These are phyloP conservation scores for Debaryomyces sp. DNA, from an alignment of 1,139 yeast species.

Conservation along the genomic window DNA sequence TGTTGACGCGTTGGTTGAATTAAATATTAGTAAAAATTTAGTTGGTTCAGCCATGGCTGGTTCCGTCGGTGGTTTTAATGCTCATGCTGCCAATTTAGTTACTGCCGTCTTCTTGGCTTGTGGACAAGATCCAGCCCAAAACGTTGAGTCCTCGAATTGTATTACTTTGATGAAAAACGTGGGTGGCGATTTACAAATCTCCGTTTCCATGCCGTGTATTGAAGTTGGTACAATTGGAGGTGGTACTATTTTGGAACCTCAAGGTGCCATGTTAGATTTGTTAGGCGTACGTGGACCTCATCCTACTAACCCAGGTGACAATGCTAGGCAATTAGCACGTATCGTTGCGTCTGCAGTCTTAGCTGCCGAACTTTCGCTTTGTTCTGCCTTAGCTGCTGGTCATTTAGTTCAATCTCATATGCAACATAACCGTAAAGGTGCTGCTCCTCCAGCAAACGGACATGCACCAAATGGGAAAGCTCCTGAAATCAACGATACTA, in stretches of 20 bases:
- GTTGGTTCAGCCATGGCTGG: conserved; percentile 99
- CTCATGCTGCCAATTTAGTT: conserved; percentile 95
- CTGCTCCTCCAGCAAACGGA: conserved; percentile 26
- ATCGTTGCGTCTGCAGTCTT: conserved; percentile 93
- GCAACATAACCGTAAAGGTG: conserved; percentile 85
- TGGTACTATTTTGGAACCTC: conserved; percentile 97
- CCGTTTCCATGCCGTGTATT: conserved; percentile 98
- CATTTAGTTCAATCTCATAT: conserved; percentile 97
- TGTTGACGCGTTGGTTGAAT: conserved; percentile 88
- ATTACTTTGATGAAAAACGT: conserved; percentile 89
- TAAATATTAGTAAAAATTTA: conserved; percentile 85
- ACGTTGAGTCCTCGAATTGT: conserved; percentile 96
- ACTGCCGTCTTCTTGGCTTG: conserved; percentile 93
- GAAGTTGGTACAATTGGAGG: conserved; percentile 99
- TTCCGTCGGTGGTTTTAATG: conserved; percentile 95
- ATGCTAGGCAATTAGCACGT: conserved; percentile 93
- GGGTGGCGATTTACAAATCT: conserved; percentile 80
- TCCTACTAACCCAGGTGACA: conserved; percentile 89
- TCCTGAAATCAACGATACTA: conserved; percentile 17
- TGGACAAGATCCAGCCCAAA: conserved; percentile 99
- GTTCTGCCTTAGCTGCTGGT: conserved; percentile 97
- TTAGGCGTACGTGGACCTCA: conserved; percentile 97
- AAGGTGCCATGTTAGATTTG: conserved; percentile 92
- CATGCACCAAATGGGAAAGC: conserved; percentile 19
- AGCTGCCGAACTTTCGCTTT: conserved; percentile 93